These are phyloP conservation scores for Alternaria panax DNA, from an alignment of 2,329 filamentous ascomycete species.

Conservation along the genomic window DNA sequence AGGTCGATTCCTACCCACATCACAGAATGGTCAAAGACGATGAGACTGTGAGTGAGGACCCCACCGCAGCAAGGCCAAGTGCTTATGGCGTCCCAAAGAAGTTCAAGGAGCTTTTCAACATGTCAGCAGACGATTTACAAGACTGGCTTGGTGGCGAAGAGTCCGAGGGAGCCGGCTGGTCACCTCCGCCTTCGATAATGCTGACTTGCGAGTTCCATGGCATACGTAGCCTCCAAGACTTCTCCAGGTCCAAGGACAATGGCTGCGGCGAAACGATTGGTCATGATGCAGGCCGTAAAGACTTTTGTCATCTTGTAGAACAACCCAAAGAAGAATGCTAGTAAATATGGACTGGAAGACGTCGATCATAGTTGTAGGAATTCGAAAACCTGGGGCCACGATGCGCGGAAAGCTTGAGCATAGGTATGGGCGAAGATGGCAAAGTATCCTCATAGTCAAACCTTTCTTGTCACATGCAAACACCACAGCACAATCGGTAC, in stretches of 20 bases:
- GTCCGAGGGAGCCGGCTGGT: constrained; percentile 66
- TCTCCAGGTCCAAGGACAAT: constrained; percentile 54
- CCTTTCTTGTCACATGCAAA: no score
- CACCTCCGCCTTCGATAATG: constrained; percentile 9
- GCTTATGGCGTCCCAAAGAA: constrained; percentile 53
- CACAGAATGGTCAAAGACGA: constrained; percentile 61
- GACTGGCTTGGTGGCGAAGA: constrained; percentile 68
- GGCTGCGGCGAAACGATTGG: constrained; percentile 67
- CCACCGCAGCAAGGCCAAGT: not conserved
- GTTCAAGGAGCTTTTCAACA: constrained; percentile 73
- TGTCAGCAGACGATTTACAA: constrained; percentile 67
- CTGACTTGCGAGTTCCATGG: constrained; percentile 1
- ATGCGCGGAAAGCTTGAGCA: constrained; percentile 40
- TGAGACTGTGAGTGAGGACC: constrained; percentile 56
- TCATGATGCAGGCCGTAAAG: constrained; percentile 67
- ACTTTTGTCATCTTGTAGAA: constrained; percentile 69
- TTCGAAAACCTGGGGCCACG: constrained; percentile 47
- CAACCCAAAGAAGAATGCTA: constrained; percentile 65
- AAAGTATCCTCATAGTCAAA: no score
- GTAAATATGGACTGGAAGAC: constrained; percentile 64
- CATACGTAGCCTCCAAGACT: not conserved
- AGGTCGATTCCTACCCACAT: not conserved
- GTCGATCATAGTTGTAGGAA: constrained; percentile 64
- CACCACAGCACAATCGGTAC: no score
- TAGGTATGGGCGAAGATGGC: not conserved